Evolutionary conservation across 169 alveolate species (phyloP).

Genomic region (Besnoitia besnoiti): DNA sequence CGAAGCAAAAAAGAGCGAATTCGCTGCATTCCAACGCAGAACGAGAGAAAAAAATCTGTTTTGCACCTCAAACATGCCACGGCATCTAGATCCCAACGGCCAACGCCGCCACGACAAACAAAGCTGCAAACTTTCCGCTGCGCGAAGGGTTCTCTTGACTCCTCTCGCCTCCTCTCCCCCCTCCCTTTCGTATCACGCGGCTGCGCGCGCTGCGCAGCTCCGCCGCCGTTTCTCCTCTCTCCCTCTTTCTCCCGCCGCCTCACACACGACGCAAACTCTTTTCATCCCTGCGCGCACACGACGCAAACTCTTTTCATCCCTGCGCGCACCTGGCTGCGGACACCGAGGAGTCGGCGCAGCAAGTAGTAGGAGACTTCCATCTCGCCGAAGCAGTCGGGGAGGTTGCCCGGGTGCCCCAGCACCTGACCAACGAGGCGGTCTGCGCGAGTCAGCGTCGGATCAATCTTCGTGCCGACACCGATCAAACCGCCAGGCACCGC

Average conservation of each 20-base stretch:
- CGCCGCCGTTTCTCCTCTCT: neutral
- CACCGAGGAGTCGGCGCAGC: slow-evolving; percentile 76
- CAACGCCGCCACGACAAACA: no score
- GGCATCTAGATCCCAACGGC: no score
- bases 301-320: neutral
- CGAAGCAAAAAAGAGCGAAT: neutral
- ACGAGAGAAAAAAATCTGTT: no score
- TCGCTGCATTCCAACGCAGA: neutral
- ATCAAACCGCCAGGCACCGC: slow-evolving; percentile 98
- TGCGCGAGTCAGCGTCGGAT: slow-evolving; percentile 97
- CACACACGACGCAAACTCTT: slow-evolving; percentile 52
- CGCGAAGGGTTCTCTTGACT: no score
- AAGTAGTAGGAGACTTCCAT: slow-evolving; percentile 84
- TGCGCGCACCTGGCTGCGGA: slow-evolving; percentile 56
- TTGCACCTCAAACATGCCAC: no score
- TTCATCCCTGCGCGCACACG: slow-evolving; percentile 38
- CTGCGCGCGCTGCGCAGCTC: neutral
- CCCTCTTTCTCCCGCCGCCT: neutral
- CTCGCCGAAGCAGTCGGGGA: slow-evolving; percentile 95
- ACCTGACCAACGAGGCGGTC: slow-evolving; percentile 98
- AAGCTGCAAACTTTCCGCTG: no score
- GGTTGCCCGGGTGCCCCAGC: slow-evolving; percentile 94
- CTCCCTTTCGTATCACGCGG: neutral
- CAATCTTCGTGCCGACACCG: slow-evolving; percentile 97
- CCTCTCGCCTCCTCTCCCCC: neutral